A percentile compares a stretch with the other conserved stretches of the same genome.
phyloP scores from a whole-genome alignment of 768 basidiomycete genomes.

The Pleurotus salmoneostramineus region DNA sequence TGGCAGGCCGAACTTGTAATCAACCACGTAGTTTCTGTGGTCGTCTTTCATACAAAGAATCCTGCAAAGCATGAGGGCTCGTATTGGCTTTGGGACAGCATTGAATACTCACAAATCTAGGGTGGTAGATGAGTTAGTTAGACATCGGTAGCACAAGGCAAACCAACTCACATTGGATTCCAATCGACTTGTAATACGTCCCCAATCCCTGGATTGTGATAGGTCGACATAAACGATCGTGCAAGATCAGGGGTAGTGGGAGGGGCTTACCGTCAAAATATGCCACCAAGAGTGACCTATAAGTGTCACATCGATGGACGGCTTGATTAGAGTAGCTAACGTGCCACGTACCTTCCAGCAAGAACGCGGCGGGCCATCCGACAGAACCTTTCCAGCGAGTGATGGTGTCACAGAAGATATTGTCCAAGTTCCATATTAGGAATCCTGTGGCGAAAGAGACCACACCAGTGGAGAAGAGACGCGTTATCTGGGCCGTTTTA shows the following conservation, averaged over 20 bases:
- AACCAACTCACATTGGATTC: constrained; percentile 42
- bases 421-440: constrained; percentile 78
- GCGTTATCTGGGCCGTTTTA: constrained; percentile 35
- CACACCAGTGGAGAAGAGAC: constrained; percentile 50
- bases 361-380: constrained; percentile 65
- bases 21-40: constrained; percentile 43
- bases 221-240: not conserved
- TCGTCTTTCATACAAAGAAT: constrained; percentile 61
- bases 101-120: constrained; percentile 45
- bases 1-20: constrained; percentile 42
- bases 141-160: not conserved
- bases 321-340: not conserved
- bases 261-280: constrained; percentile 48
- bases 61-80: constrained; percentile 27
- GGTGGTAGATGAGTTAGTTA: constrained; percentile 9
- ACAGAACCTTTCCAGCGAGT: constrained; percentile 51
- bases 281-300: constrained; percentile 77
- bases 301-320: not conserved
- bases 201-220: constrained; percentile 35
- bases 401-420: constrained; percentile 61
- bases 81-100: too few species aligned
- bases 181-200: constrained; percentile 48
- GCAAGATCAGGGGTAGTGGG: not conserved
- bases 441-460: constrained; percentile 61
- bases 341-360: constrained; percentile 51